Evolutionary conservation across 805 yeast genomes (phyloP).

Genomic region (Wickerhamomyces rabaulensis): DNA sequence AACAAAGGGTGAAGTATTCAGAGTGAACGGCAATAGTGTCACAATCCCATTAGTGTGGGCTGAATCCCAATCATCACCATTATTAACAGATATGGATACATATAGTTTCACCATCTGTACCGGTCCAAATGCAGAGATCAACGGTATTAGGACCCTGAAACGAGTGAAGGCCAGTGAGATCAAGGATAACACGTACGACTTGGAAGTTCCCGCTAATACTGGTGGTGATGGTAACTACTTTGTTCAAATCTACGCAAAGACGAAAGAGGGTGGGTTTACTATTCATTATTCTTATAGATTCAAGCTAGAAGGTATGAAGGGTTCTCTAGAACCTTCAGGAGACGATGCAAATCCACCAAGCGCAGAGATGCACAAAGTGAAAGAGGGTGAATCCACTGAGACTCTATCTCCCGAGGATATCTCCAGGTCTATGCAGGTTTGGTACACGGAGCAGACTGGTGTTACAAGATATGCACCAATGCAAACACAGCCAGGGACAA

Average conservation of each 20-base stretch:
- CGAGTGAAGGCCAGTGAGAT: slow-evolving; percentile 26
- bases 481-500: slow-evolving; percentile 82
- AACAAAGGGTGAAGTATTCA: slow-evolving; percentile 10
- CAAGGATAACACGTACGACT: slow-evolving; percentile 31
- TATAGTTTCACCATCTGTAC: slow-evolving; percentile 61
- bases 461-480: slow-evolving; percentile 79
- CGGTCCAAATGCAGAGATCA: slow-evolving; percentile 52
- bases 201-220: slow-evolving; percentile 36
- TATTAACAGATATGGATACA: slow-evolving; percentile 34
- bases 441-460: slow-evolving; percentile 80
- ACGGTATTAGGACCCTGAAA: slow-evolving; percentile 31
- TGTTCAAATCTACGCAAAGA: slow-evolving; percentile 57
- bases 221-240: slow-evolving; percentile 66
- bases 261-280: slow-evolving; percentile 37
- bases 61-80: slow-evolving; percentile 47
- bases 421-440: slow-evolving; percentile 53
- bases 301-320: slow-evolving; percentile 65
- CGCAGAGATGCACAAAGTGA: slow-evolving; percentile 25
- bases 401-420: slow-evolving; percentile 31
- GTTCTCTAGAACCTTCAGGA: slow-evolving; percentile 35
- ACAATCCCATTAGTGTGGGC: slow-evolving; percentile 41
- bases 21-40: slow-evolving; percentile 21
- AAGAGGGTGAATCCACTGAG: slow-evolving; percentile 27
- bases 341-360: slow-evolving; percentile 30
- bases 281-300: slow-evolving; percentile 69